Percentiles rank a stretch among this genome's conserved stretches.
phyloP scores from a whole-genome alignment of 495 filamentous ascomycete genomes.

The Durotheca rogersii region DNA sequence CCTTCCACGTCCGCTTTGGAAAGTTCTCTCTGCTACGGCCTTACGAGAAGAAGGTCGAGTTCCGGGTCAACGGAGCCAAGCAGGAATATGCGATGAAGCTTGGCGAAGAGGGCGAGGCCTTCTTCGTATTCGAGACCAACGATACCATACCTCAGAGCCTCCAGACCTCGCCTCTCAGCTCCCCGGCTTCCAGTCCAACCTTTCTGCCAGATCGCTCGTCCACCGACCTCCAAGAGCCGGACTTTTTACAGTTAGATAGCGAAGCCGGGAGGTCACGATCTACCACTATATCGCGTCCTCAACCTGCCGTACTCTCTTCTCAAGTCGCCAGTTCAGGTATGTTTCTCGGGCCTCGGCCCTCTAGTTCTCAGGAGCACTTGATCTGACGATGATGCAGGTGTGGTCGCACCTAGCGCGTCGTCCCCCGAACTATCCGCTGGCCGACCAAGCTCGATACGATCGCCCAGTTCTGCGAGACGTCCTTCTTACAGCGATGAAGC shows the following conservation, averaged over 20 bases:
- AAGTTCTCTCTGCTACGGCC: conserved; percentile 96
- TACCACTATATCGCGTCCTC: conserved; percentile 38
- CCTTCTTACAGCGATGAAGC: conserved; percentile 49
- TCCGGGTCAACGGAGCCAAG: conserved; percentile 87
- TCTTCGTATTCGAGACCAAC: conserved; percentile 96
- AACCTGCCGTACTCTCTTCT: conserved; percentile 36
- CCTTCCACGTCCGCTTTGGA: conserved; percentile 98
- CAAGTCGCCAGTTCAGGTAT: conserved; percentile 30
- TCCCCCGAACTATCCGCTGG: conserved; percentile 57
- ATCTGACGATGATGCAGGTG: conserved; percentile 45
- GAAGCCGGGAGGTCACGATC: conserved; percentile 39
- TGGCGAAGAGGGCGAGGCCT: conserved; percentile 94
- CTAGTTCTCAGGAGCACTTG: too few species aligned
- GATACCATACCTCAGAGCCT: conserved; percentile 83
- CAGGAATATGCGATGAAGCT: conserved; percentile 98
- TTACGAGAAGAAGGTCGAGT: conserved; percentile 99
- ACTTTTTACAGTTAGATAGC: conserved; percentile 70
- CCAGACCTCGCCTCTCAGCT: conserved; percentile 92
- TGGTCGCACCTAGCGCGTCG: conserved; percentile 62
- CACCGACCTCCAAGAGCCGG: conserved; percentile 70
- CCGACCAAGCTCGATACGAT: conserved; percentile 45
- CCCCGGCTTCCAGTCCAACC: conserved; percentile 78
- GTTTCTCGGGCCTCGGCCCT: conserved; percentile 10
- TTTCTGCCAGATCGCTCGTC: conserved; percentile 55
- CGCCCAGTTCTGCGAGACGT: conserved; percentile 37